phyloP scores from a whole-genome alignment of 495 filamentous ascomycete species.

The Tuber brumale region DNA sequence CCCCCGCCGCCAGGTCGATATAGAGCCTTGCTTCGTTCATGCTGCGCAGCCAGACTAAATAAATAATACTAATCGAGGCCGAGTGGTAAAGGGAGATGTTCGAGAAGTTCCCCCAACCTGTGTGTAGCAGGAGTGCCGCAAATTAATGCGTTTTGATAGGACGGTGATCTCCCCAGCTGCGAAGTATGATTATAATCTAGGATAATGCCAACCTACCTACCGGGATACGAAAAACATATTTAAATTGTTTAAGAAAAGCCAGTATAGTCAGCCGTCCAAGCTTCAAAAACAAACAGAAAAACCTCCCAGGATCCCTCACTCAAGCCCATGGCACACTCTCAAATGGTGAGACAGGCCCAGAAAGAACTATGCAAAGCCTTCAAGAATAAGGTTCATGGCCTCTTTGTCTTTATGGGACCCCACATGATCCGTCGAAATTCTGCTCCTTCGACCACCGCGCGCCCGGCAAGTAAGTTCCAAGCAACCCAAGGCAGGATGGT shows the following conservation, averaged over 20 bases:
- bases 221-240: not conserved
- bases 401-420: not conserved
- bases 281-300: not conserved
- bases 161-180: not conserved
- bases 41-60: not conserved
- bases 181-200: not conserved
- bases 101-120: not conserved
- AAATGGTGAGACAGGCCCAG: not conserved
- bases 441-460: not conserved
- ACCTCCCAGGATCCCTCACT: not conserved
- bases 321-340: not conserved
- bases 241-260: not conserved
- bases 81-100: not conserved
- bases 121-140: not conserved
- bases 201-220: not conserved
- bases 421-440: not conserved
- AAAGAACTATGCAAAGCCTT: not conserved
- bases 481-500: not conserved
- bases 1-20: not conserved
- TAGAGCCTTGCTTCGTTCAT: not conserved
- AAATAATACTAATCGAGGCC: not conserved
- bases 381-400: not conserved
- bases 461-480: not conserved
- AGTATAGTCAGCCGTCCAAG: not conserved
- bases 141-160: not conserved